These are phyloP conservation scores for Sordariomycetes sp. DNA, from an alignment of 2,329 filamentous ascomycete species.

Conservation along the genomic window DNA sequence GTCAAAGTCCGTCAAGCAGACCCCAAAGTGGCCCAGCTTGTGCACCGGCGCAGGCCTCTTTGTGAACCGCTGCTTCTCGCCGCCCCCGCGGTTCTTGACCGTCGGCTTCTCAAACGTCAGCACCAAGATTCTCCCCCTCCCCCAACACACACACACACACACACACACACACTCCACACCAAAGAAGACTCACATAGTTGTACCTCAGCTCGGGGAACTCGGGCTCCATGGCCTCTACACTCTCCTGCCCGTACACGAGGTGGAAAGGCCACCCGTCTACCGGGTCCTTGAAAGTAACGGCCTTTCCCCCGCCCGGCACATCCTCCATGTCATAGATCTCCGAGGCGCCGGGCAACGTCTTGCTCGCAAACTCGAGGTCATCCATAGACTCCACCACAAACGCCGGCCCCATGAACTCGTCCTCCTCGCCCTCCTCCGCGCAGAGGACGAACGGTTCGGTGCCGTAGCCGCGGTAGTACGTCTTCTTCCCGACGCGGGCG, in stretches of 20 bases:
- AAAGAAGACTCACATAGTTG: slow-evolving; percentile 24
- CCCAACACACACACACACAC: background rate
- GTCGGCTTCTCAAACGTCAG: slow-evolving; percentile 16
- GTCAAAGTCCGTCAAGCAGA: slow-evolving; percentile 36
- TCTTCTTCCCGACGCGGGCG: slow-evolving; percentile 23
- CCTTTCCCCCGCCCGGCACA: slow-evolving; percentile 37
- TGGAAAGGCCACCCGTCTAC: slow-evolving; percentile 45
- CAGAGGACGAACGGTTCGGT: slow-evolving; percentile 46
- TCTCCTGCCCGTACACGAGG: slow-evolving; percentile 38
- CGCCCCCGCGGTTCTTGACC: slow-evolving; percentile 25
- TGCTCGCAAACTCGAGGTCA: slow-evolving; percentile 36
- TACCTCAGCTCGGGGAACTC: slow-evolving; percentile 26
- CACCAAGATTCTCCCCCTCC: background rate
- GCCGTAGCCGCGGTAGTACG: slow-evolving; percentile 50
- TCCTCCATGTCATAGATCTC: slow-evolving; percentile 31
- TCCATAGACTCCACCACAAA: slow-evolving; percentile 43
- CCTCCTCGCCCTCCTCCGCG: slow-evolving; percentile 28
- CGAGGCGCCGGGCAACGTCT: slow-evolving; percentile 30
- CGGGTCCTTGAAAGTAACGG: slow-evolving; percentile 36
- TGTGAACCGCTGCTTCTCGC: slow-evolving; percentile 33
- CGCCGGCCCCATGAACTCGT: slow-evolving; percentile 41
- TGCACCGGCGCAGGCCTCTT: slow-evolving; percentile 32
- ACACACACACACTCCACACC: too few species aligned
- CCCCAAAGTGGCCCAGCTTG: slow-evolving; percentile 41
- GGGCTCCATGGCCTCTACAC: slow-evolving; percentile 16